Evolutionary conservation across 805 yeast species (phyloP).

Genomic region (Barnettozyma salicaria): DNA sequence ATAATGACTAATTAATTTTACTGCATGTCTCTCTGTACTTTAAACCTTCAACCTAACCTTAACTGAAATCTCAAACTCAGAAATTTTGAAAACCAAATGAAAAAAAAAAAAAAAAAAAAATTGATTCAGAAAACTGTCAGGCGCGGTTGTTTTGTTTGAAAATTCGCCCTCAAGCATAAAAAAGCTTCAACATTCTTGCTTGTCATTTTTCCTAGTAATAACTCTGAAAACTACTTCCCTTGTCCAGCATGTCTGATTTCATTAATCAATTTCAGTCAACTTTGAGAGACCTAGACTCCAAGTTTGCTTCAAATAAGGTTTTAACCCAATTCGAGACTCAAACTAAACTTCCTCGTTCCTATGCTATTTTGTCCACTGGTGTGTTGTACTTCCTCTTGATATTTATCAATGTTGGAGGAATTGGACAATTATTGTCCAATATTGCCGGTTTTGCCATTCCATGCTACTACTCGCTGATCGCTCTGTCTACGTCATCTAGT

Average conservation of each 20-base stretch:
- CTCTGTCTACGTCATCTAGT: constrained; percentile 63
- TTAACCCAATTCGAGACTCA: constrained; percentile 24
- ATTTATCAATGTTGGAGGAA: constrained; percentile 87
- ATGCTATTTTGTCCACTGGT: constrained; percentile 63
- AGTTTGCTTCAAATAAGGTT: constrained; percentile 19
- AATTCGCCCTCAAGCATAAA: not conserved
- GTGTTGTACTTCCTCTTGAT: constrained; percentile 68
- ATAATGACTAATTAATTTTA: too few species aligned
- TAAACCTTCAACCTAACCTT: too few species aligned
- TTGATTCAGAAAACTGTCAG: too few species aligned
- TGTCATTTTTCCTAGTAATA: not conserved
- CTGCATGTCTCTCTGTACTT: too few species aligned
- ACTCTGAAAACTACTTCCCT: too few species aligned
- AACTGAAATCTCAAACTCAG: too few species aligned
- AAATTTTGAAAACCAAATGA: too few species aligned
- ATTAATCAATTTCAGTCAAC: constrained; percentile 41
- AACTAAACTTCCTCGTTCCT: constrained; percentile 67
- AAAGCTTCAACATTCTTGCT: not conserved
- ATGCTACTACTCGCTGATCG: constrained; percentile 79
- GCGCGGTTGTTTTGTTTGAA: too few species aligned
- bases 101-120: too few species aligned
- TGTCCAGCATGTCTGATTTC: constrained; percentile 35
- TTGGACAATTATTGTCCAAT: constrained; percentile 91
- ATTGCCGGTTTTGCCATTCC: constrained; percentile 88
- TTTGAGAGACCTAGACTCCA: constrained; percentile 39